Conservation (phyloP, 345 rosid genomes). For the Arabis alpina region DNA sequence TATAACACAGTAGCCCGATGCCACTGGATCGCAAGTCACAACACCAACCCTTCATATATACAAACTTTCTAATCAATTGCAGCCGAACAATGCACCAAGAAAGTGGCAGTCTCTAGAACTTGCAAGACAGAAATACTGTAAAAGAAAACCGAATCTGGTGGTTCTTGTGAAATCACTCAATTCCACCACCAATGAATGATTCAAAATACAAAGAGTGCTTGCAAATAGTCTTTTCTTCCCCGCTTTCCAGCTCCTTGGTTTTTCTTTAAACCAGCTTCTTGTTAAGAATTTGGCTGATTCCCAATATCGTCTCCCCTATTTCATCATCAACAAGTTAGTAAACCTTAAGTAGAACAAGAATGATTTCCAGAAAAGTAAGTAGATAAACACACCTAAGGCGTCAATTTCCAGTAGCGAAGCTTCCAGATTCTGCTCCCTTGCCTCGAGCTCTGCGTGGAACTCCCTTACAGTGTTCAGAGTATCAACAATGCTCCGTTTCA, state of each 20-base stretch:
- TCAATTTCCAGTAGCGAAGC: slow-evolving; percentile 24
- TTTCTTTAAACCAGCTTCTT: slow-evolving; percentile 8
- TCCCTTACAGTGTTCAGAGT: slow-evolving; percentile 27
- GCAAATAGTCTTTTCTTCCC: background rate
- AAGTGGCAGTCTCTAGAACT: slow-evolving; percentile 4
- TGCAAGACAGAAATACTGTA: too few species aligned
- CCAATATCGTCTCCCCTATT: slow-evolving; percentile 35
- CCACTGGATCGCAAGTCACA: background rate
- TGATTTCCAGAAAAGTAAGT: background rate
- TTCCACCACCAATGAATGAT: background rate
- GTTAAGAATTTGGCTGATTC: slow-evolving; percentile 38
- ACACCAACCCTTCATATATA: background rate
- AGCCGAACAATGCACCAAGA: background rate
- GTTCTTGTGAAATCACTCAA: background rate
- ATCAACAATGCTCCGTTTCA: slow-evolving; percentile 16
- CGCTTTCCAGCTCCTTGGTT: background rate
- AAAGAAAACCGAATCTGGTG: background rate
- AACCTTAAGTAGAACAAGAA: background rate
- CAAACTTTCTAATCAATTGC: background rate
- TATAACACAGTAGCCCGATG: background rate
- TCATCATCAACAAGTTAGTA: slow-evolving; percentile 10
- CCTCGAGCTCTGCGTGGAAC: slow-evolving; percentile 24
- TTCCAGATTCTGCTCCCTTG: slow-evolving; percentile 34
- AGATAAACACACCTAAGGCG: slow-evolving; percentile 32
- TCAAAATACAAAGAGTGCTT: slow-evolving; percentile 5